Percentiles rank a stretch among this genome's conserved stretches.
phyloP scores from a whole-genome alignment of 192 early-diverging fungal species.

The Coemansia sp. region DNA sequence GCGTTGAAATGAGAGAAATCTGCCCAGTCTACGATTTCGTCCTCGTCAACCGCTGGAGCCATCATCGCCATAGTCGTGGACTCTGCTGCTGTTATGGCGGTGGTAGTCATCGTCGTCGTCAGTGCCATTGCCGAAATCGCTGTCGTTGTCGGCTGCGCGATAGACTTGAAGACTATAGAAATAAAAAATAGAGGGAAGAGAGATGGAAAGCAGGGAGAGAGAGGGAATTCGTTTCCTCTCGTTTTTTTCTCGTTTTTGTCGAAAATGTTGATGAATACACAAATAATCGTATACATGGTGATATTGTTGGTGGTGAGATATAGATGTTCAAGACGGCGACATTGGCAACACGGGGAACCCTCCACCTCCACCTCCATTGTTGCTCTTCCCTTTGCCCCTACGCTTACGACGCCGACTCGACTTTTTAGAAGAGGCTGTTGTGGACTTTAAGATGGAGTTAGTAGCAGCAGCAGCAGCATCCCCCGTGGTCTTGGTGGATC shows the following conservation, averaged over 20 bases:
- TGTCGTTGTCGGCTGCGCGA: neutral
- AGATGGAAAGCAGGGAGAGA: neutral
- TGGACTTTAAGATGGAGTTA: neutral
- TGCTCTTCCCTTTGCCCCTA: constrained; percentile 2
- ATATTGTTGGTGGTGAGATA: too few species aligned
- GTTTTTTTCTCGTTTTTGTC: too few species aligned
- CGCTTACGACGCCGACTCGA: constrained; percentile 2
- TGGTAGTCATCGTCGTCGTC: too few species aligned
- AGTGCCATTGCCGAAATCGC: too few species aligned
- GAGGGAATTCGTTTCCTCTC: neutral
- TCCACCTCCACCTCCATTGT: neutral
- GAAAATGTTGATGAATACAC: neutral
- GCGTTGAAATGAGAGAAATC: constrained; percentile 26
- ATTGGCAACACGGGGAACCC: constrained; percentile 40
- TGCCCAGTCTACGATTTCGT: constrained; percentile 32
- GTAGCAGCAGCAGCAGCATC: constrained; percentile 3
- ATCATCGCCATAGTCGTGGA: constrained; percentile 20
- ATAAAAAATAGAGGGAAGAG: neutral
- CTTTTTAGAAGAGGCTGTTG: constrained; percentile 7
- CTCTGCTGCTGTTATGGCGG: neutral
- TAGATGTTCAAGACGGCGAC: constrained; percentile 21
- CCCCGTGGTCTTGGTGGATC: neutral
- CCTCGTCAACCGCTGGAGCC: constrained; percentile 39
- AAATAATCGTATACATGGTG: neutral
- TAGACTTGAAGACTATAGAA: constrained; percentile 6